Percentiles rank a stretch among this genome's conserved stretches.
Conservation (phyloP, 768 basidiomycete genomes). For the Bullera alba region DNA sequence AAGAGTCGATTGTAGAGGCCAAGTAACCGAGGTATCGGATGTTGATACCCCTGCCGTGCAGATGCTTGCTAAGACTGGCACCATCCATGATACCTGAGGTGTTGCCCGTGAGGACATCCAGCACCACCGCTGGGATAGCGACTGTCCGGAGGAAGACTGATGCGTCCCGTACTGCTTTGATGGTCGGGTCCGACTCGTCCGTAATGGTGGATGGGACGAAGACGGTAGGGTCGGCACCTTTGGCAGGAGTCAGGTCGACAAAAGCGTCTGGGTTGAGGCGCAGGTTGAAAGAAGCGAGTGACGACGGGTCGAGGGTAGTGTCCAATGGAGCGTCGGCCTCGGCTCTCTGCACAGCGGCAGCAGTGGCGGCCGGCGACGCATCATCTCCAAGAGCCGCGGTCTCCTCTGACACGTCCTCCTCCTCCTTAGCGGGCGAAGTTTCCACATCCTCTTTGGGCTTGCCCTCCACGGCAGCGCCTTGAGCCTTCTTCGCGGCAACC, state of each 20-base stretch:
- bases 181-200: conserved; percentile 46
- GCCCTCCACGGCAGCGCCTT: conserved; percentile 17
- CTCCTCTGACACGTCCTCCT: conserved; percentile 12
- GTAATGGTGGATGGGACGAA: conserved; percentile 27
- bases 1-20: conserved; percentile 37
- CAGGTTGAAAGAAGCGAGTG: conserved; percentile 45
- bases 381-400: conserved; percentile 15
- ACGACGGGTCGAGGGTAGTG: conserved; percentile 24
- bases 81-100: conserved; percentile 46
- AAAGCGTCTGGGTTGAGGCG: conserved; percentile 51
- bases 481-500: conserved; percentile 27
- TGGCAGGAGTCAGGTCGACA: conserved; percentile 41
- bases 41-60: conserved; percentile 50
- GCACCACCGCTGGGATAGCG: conserved; percentile 44
- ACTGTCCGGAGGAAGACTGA: conserved; percentile 46
- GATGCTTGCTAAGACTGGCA: conserved; percentile 37
- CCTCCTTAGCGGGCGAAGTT: conserved; percentile 15
- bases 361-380: conserved; percentile 18
- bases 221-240: conserved; percentile 11
- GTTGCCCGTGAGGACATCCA: conserved; percentile 43
- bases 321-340: conserved; percentile 42
- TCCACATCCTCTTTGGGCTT: conserved; percentile 15
- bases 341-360: conserved; percentile 24
- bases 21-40: conserved; percentile 50
- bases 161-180: conserved; percentile 49